A percentile compares a stretch with the other conserved stretches of the same genome.
These are phyloP conservation scores for Pugionium dolabratum DNA, from an alignment of 345 rosid species.

Conservation along the genomic window DNA sequence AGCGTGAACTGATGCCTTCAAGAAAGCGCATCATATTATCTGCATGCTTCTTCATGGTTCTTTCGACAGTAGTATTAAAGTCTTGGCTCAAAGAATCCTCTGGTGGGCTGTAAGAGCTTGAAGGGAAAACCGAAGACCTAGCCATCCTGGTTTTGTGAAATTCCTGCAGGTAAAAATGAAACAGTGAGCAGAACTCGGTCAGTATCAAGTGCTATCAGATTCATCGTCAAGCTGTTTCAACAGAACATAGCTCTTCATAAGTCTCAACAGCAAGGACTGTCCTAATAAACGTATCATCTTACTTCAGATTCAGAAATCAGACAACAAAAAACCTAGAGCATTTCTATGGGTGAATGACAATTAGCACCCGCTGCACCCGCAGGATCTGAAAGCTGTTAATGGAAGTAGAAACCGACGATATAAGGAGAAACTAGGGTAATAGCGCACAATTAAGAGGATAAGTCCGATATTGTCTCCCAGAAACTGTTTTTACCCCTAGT, in stretches of 20 bases:
- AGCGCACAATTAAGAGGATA: neutral
- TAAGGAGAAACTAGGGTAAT: neutral
- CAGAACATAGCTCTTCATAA: neutral
- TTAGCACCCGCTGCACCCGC: neutral
- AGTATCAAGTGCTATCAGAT: neutral
- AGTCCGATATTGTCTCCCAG: neutral
- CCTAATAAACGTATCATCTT: neutral
- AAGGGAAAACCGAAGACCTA: conserved; percentile 60
- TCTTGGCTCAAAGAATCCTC: conserved; percentile 80
- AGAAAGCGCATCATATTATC: conserved; percentile 91
- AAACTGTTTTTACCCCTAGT: neutral
- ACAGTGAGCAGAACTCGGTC: neutral
- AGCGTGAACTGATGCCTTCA: conserved; percentile 93
- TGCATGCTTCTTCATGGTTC: conserved; percentile 71
- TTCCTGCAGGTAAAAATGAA: conserved; percentile 50
- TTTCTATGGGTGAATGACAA: neutral
- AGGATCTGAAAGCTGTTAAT: neutral
- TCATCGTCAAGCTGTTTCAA: neutral
- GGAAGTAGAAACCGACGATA: neutral
- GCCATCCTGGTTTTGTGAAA: conserved; percentile 77
- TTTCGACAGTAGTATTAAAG: conserved; percentile 60
- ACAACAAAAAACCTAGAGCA: neutral
- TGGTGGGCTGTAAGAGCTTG: conserved; percentile 71
- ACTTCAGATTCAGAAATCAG: neutral
- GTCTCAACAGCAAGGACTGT: neutral